Percentiles rank a stretch among this genome's conserved stretches.
phyloP scores from a whole-genome alignment of 2,329 filamentous ascomycete species.

The Verticillium nonalfalfae region DNA sequence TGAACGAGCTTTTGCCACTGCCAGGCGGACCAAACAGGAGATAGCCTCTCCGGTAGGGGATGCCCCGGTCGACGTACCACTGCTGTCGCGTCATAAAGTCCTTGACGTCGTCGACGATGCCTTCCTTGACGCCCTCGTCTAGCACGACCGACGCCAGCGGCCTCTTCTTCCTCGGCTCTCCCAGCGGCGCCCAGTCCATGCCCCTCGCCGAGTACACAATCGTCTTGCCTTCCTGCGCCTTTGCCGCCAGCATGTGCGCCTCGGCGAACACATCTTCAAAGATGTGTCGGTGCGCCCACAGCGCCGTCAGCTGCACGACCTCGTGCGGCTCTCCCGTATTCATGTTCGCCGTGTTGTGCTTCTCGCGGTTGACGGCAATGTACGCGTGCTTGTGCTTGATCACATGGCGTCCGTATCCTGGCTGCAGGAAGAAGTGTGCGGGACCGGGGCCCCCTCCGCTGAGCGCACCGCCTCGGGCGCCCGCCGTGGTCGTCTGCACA shows the following conservation, averaged over 20 bases:
- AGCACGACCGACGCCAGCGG: constrained; percentile 84
- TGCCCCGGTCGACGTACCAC: constrained; percentile 93
- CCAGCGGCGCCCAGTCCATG: constrained; percentile 79
- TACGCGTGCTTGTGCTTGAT: constrained; percentile 83
- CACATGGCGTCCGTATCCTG: constrained; percentile 84
- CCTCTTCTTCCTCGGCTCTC: constrained; percentile 77
- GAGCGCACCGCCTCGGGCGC: constrained; percentile 50
- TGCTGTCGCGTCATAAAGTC: constrained; percentile 74
- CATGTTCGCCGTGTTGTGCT: constrained; percentile 75
- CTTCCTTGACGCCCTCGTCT: constrained; percentile 76
- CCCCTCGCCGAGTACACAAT: constrained; percentile 82
- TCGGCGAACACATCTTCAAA: constrained; percentile 88
- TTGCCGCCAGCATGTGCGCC: constrained; percentile 72
- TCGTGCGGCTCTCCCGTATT: constrained; percentile 88
- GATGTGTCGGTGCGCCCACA: constrained; percentile 82
- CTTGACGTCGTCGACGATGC: constrained; percentile 71
- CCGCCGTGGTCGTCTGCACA: constrained; percentile 46
- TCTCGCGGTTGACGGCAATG: constrained; percentile 79
- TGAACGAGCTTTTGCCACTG: constrained; percentile 92
- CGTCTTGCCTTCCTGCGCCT: constrained; percentile 85
- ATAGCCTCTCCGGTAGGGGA: constrained; percentile 86
- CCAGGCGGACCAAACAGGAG: constrained; percentile 84
- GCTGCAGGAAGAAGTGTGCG: constrained; percentile 82
- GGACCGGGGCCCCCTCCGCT: constrained; percentile 57
- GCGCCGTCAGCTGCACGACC: constrained; percentile 83